Base-by-base conservation (phyloP, 2,329 filamentous ascomycete species). In the Fusarium sacchari region DNA sequence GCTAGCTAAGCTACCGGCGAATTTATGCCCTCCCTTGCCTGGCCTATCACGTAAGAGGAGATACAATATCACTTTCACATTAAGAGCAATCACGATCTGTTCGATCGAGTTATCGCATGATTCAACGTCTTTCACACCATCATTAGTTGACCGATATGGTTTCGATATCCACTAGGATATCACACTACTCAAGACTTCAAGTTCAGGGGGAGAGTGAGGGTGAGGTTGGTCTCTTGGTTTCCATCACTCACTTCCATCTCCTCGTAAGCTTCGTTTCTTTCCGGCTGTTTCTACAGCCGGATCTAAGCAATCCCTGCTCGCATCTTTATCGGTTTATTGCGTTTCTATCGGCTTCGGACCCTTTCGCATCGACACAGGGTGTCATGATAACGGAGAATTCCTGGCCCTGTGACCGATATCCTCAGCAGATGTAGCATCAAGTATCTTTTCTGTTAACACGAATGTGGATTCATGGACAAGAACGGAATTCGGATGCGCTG, bases 1-100 rank as follows among this genome's bases (percentile, higher is more conserved):
- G 40, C 44, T 36, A 53, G 66, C 26, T 37, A 49, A 70, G 59
- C 52, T 70, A 43, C 67, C 40, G 24, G 52, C 46, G 52, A 65
- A 42, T 63, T 43, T 47, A 28, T 37, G 28, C 30, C 36, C 46
- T 65, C 44, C 36, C 56, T 42, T 24, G 26, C 26, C 28, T 60
- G 46, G 44, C 66, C 60, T 65, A 65, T 69, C 52, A 59, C 10
- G 44, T 26, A 17, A 59, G 30, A 37, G n/a, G 37, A 43, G 66
- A 39, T 46, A 34, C 67, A 55, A 24, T 34, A 59, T 39, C 52
- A 20, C 42, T 52, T 36, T 65, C 50, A 53, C 55, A 32, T 52
- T 46, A 18, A 10, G 40, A 64, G 43, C 46, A 43, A 60, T 60
- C 60, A 20, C 26, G 66, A 69, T 69, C 43, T 64, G 43, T 43